A percentile compares a stretch with the other conserved stretches of the same genome.
Evolutionary conservation across 1,284 basidiomycete species (phyloP).

Genomic region (Agroathelia rolfsii): DNA sequence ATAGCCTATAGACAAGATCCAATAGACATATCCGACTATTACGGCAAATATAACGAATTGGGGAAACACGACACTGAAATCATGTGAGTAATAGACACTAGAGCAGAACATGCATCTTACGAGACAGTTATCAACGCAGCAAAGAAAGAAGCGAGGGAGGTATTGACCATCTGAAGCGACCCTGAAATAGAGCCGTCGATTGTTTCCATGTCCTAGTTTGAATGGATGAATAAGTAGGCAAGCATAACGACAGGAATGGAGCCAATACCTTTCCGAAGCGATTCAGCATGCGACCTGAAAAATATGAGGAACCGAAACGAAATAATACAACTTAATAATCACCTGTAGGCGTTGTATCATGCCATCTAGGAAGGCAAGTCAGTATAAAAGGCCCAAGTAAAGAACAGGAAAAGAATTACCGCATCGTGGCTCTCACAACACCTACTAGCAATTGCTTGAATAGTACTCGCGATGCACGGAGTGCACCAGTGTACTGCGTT

Average conservation of each 20-base stretch:
- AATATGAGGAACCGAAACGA: slow-evolving; percentile 1
- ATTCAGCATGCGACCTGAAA: slow-evolving; percentile 40
- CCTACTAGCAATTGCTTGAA: slow-evolving; percentile 32
- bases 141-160: slow-evolving; percentile 35
- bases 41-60: slow-evolving; percentile 48
- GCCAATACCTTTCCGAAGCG: slow-evolving; percentile 35
- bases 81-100: slow-evolving; percentile 8
- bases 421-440: slow-evolving; percentile 42
- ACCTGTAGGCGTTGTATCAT: slow-evolving; percentile 39
- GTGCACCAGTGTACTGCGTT: slow-evolving; percentile 37
- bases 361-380: slow-evolving; percentile 8
- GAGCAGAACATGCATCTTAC: slow-evolving; percentile 13
- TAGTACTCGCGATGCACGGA: slow-evolving; percentile 35
- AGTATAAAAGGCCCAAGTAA: background rate
- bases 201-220: slow-evolving; percentile 43
- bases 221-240: slow-evolving; percentile 1
- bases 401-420: slow-evolving; percentile 25
- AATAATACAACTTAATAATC: slow-evolving; percentile 2
- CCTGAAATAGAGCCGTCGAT: slow-evolving; percentile 40
- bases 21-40: slow-evolving; percentile 40
- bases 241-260: background rate
- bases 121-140: slow-evolving; percentile 34
- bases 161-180: slow-evolving; percentile 36
- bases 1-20: slow-evolving; percentile 43
- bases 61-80: slow-evolving; percentile 39